Base-by-base conservation (phyloP, 140 eudicot genomes). In the Anethum foeniculum region DNA sequence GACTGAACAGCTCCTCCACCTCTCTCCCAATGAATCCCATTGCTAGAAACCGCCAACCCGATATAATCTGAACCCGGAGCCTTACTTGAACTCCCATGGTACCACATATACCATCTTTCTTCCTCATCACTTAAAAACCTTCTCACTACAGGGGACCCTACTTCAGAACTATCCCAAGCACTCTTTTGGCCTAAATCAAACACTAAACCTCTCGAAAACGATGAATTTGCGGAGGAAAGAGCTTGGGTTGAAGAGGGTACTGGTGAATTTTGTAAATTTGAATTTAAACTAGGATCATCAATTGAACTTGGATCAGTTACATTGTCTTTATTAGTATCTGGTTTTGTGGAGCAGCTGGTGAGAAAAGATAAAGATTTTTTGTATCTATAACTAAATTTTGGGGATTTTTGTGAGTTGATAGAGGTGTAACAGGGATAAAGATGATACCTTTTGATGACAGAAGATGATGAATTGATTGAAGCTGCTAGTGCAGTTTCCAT, bases 41-140 rank as follows among this genome's bases (percentile, higher is more conserved):
- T 92, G 80, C 97, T 89, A 21, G 99, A 95, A 88, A 92, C 96
- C 23, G 99, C 95, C 81, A 94, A 78, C 56, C 98, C 98, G 49
- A 92, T 88, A 25, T 91, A 85, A 83, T 88, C 90, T 60, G 80
- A 43, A 77, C 54, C 83, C 71, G 81, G 78, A 79, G 60, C 88
- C 65, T 80, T 87, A 14, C 81, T 73, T 23, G 97, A 83, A 43
- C 88, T 78, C 81, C 99, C 99, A 80, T 87, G 83, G 82, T 92
- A 95, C 99, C 99, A 95, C 99, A 95, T 92, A 83, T 86, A 88
- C 97, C 99, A 95, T 81, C 99, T 89, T 84, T 95, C 97, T 78
- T 95, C 96, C 81, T 95, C 99, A 82, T 95, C 99, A 83, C 97
- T 82, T 34, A 92, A 79, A 81, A 81, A 95, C 84, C 99, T 85